phyloP scores from a whole-genome alignment of 192 early-diverging fungal genomes.

The Blastocladiella britannica region DNA sequence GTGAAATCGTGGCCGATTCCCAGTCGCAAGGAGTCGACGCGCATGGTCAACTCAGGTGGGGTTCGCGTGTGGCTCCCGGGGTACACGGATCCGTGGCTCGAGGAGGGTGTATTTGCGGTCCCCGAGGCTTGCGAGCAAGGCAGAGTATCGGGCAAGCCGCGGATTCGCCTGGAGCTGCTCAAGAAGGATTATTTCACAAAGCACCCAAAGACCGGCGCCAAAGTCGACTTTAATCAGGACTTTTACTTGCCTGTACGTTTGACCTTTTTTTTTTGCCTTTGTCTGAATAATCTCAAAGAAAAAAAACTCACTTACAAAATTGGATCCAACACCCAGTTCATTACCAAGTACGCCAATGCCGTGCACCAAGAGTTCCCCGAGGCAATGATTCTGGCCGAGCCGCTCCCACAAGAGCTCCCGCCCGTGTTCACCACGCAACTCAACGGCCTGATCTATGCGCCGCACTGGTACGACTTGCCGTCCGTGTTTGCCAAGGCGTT shows the following conservation, averaged over 20 bases:
- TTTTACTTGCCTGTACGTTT: conserved; percentile 65
- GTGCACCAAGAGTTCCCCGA: conserved; percentile 30
- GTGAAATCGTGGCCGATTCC: conserved; percentile 58
- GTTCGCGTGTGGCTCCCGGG: conserved; percentile 40
- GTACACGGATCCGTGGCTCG: conserved; percentile 45
- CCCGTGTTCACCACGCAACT: conserved; percentile 16
- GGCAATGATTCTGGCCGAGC: conserved; percentile 50
- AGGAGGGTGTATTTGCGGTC: conserved; percentile 55
- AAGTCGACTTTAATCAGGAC: conserved; percentile 39
- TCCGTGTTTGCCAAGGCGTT: conserved; percentile 51
- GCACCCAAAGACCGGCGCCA: conserved; percentile 28
- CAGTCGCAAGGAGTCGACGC: conserved; percentile 26
- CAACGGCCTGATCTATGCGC: conserved; percentile 45
- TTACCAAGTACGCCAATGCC: conserved; percentile 36
- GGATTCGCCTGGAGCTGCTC: conserved; percentile 28
- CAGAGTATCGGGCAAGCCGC: too few relatives aligned
- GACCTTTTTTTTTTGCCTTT: too few relatives aligned
- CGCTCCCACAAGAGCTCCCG: conserved; percentile 55
- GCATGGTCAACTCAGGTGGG: conserved; percentile 32
- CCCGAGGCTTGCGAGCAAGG: conserved; percentile 19
- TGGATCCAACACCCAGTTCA: too few relatives aligned
- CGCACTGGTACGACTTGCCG: conserved; percentile 76
- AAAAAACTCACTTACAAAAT: too few relatives aligned
- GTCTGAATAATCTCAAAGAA: too few relatives aligned
- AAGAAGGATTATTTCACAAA: conserved; percentile 45